These are phyloP conservation scores for Aspergillus panamensis DNA, from an alignment of 495 filamentous ascomycete species.

Conservation along the genomic window DNA sequence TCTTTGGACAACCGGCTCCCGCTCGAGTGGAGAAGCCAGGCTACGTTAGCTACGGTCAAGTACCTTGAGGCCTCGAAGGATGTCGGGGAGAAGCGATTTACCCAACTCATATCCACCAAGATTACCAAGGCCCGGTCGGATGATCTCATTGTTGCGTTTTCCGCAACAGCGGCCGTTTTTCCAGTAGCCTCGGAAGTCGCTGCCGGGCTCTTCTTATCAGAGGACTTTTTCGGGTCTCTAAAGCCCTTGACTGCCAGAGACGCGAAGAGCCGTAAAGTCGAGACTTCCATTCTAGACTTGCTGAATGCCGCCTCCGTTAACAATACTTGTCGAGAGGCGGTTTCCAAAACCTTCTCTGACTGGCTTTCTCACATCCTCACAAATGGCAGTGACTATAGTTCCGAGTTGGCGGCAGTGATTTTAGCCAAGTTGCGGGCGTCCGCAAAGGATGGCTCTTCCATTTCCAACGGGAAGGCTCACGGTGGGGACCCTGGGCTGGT, in stretches of 20 bases:
- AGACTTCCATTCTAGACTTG: constrained; percentile 79
- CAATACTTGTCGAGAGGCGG: constrained; percentile 68
- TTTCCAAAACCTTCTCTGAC: constrained; percentile 72
- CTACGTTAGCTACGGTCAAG: constrained; percentile 70
- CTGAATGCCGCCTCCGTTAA: constrained; percentile 88
- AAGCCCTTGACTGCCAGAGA: constrained; percentile 68
- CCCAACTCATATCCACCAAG: constrained; percentile 59
- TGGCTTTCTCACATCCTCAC: constrained; percentile 80
- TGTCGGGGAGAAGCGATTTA: constrained; percentile 59
- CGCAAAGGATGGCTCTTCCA: constrained; percentile 37
- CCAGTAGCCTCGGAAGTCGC: constrained; percentile 71
- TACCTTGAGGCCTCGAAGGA: constrained; percentile 74
- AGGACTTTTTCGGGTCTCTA: constrained; percentile 71
- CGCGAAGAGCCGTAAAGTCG: constrained; percentile 71
- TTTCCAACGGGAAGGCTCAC: constrained; percentile 39
- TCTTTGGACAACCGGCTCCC: constrained; percentile 74
- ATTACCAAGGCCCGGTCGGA: constrained; percentile 52
- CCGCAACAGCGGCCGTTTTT: constrained; percentile 81
- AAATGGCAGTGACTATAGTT: constrained; percentile 58
- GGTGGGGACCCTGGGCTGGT: constrained; percentile 63
- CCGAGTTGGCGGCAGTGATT: constrained; percentile 78
- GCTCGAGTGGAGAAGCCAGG: constrained; percentile 64
- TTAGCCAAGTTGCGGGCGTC: constrained; percentile 67
- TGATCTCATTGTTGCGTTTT: constrained; percentile 73
- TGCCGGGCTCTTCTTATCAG: constrained; percentile 73